These are phyloP conservation scores for Musa itinerans DNA, from an alignment of 176 grass and related monocot genomes.

Conservation along the genomic window DNA sequence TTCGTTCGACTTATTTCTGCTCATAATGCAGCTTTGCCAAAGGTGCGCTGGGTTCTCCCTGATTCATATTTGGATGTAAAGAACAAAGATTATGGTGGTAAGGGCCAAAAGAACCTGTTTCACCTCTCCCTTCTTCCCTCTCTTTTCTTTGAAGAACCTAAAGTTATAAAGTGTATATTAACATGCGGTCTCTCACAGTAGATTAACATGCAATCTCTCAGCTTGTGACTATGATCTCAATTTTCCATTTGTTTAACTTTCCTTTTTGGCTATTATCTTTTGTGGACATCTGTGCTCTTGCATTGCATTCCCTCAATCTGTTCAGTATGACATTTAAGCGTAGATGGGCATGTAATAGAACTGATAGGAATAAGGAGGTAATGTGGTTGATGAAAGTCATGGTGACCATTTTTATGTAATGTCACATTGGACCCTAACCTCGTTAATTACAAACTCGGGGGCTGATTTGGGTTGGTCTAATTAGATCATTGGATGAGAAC, in stretches of 20 bases:
- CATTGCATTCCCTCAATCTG: too few relatives aligned
- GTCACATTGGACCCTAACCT: too few relatives aligned
- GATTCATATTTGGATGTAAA: conserved; percentile 79
- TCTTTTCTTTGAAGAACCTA: neutral
- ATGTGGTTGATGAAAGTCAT: too few relatives aligned
- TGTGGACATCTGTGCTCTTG: too few relatives aligned
- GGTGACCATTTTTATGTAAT: too few relatives aligned
- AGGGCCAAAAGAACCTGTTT: neutral
- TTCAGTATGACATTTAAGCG: too few relatives aligned
- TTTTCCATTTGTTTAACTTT: neutral
- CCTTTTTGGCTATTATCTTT: too few relatives aligned
- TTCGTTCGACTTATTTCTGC: neutral
- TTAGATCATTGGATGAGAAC: too few relatives aligned
- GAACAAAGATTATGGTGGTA: conserved; percentile 95
- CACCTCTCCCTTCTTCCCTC: neutral
- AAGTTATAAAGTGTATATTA: neutral
- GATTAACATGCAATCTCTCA: neutral
- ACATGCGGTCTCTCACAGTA: neutral
- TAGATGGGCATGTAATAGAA: too few relatives aligned
- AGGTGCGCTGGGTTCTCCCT: conserved; percentile 82
- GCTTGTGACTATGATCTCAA: neutral
- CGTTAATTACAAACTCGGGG: too few relatives aligned
- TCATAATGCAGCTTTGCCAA: conserved; percentile 37
- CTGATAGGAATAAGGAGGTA: too few relatives aligned
- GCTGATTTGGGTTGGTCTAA: too few relatives aligned